phyloP scores from a whole-genome alignment of 2,329 filamentous ascomycete species.

The Blastomyces gilchristii region DNA sequence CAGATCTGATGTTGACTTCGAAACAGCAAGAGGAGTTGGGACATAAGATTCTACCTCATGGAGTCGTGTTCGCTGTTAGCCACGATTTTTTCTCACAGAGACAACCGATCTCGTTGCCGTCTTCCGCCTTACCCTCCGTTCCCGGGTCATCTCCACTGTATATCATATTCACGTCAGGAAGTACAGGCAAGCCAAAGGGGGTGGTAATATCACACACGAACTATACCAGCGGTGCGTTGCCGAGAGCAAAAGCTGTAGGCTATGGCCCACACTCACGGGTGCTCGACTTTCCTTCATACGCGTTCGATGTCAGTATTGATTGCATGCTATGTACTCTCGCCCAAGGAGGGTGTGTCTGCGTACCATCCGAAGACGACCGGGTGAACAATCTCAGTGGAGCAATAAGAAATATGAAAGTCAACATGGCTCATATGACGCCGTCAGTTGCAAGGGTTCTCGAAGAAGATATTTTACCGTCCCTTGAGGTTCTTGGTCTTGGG shows the following conservation, averaged over 20 bases:
- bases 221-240: conserved; percentile 46
- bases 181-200: conserved; percentile 47
- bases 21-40: conserved; percentile 11
- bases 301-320: conserved; percentile 44
- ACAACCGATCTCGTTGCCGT: background rate
- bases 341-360: conserved; percentile 50
- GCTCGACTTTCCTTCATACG: conserved; percentile 49
- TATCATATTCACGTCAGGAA: conserved; percentile 50
- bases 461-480: conserved; percentile 32
- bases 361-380: conserved; percentile 43
- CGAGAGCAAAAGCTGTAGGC: conserved; percentile 43
- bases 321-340: conserved; percentile 48
- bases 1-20: conserved; percentile 15
- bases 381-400: conserved; percentile 41
- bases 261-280: conserved; percentile 45
- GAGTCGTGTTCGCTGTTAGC: conserved; percentile 8
- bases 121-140: conserved; percentile 9
- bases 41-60: conserved; percentile 7
- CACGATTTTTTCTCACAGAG: conserved; percentile 5
- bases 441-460: conserved; percentile 44
- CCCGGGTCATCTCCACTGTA: conserved; percentile 34
- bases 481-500: conserved; percentile 35
- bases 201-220: conserved; percentile 53
- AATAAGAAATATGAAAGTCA: conserved; percentile 43
- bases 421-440: conserved; percentile 50